A percentile compares a stretch with the other conserved stretches of the same genome.
These are phyloP conservation scores for Pseudozyma sp. DNA, from an alignment of 1,284 basidiomycete genomes.

Conservation along the genomic window DNA sequence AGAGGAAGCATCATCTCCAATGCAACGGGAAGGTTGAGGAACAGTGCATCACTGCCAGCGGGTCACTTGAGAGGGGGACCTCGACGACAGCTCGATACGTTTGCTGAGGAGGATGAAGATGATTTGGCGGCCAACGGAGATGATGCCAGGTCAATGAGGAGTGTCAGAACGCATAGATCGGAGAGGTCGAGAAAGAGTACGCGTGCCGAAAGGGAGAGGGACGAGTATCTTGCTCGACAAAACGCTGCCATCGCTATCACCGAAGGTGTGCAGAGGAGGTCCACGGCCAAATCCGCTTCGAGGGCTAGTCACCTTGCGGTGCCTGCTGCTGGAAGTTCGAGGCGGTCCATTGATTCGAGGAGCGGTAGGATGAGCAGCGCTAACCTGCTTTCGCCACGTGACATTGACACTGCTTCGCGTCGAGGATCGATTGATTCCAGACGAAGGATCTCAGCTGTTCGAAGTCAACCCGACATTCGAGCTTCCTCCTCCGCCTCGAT, in stretches of 20 bases:
- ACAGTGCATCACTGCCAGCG: constrained; percentile 30
- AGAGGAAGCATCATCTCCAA: constrained; percentile 34
- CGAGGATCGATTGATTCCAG: constrained; percentile 34
- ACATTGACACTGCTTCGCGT: constrained; percentile 10
- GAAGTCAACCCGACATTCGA: constrained; percentile 28
- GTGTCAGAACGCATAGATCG: constrained; percentile 20
- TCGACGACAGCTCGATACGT: constrained; percentile 36
- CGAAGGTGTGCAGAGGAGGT: constrained; percentile 1
- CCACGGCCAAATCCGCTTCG: constrained; percentile 12
- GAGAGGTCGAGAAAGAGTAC: constrained; percentile 27
- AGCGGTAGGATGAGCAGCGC: background rate
- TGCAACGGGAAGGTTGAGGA: constrained; percentile 31
- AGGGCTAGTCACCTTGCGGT: constrained; percentile 22
- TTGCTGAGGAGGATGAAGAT: constrained; percentile 42
- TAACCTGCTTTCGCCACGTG: constrained; percentile 12
- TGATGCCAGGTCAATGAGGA: constrained; percentile 23
- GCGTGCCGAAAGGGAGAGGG: constrained; percentile 40
- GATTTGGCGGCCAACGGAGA: constrained; percentile 26
- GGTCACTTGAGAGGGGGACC: constrained; percentile 21
- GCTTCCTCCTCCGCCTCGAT: background rate
- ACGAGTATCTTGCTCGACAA: constrained; percentile 43
- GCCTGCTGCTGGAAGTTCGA: constrained; percentile 7
- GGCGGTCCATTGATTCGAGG: constrained; percentile 22
- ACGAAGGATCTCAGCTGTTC: constrained; percentile 14
- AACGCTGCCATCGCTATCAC: constrained; percentile 17